Evolutionary conservation across 257 asterid genomes (phyloP).

Genomic region (Lavandula angustifolia): DNA sequence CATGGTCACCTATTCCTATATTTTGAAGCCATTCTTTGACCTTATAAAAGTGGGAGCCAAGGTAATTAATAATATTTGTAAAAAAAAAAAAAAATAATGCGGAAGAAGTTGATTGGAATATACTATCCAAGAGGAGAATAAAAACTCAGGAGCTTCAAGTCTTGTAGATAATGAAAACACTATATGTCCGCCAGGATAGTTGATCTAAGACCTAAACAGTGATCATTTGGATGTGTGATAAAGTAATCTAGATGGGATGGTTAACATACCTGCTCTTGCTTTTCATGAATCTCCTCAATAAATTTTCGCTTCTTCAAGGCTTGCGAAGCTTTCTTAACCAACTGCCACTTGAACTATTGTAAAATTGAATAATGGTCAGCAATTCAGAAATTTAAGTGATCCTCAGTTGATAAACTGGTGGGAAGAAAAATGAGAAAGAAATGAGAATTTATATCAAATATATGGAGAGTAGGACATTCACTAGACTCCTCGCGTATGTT

Average conservation of each 20-base stretch:
- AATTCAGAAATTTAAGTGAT: slow-evolving; percentile 17
- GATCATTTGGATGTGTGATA: background rate
- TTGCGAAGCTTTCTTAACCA: slow-evolving; percentile 86
- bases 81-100: slow-evolving; percentile 17
- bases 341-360: slow-evolving; percentile 85
- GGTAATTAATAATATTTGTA: slow-evolving; percentile 26
- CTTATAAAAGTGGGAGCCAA: slow-evolving; percentile 49
- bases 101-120: background rate
- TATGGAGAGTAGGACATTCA: too few species aligned
- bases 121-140: slow-evolving; percentile 18
- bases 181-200: slow-evolving; percentile 8
- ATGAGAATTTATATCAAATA: background rate
- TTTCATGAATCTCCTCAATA: slow-evolving; percentile 91
- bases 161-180: slow-evolving; percentile 15
- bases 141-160: slow-evolving; percentile 19
- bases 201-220: slow-evolving; percentile 17
- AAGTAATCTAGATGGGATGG: slow-evolving; percentile 6
- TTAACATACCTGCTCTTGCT: slow-evolving; percentile 86
- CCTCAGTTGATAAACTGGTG: slow-evolving; percentile 17
- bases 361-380: slow-evolving; percentile 36
- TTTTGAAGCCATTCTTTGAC: slow-evolving; percentile 97
- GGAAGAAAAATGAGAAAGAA: background rate
- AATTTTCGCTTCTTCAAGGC: slow-evolving; percentile 82
- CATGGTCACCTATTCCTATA: slow-evolving; percentile 83
- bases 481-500: background rate